Evolutionary conservation across 768 basidiomycete genomes (phyloP).

Genomic region (Lanmaoa pseudosensibilis): DNA sequence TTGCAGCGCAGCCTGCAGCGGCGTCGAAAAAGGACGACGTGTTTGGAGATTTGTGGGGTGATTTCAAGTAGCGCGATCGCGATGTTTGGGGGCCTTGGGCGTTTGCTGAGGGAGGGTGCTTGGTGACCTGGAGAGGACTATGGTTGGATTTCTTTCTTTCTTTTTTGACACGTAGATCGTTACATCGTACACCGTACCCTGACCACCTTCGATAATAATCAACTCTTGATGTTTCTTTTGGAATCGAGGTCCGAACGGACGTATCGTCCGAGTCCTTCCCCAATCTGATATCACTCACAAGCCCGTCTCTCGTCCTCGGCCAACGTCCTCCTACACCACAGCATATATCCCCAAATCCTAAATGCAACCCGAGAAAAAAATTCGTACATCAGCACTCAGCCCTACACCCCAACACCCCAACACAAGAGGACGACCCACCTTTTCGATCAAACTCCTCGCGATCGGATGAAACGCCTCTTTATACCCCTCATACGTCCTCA

Average conservation of each 20-base stretch:
- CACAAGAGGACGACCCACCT: conserved; percentile 58
- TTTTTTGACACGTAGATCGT: background rate
- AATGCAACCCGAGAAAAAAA: background rate
- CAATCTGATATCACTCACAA: background rate
- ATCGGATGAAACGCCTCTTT: conserved; percentile 73
- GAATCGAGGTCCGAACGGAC: background rate
- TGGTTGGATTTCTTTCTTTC: background rate
- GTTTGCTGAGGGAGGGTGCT: background rate
- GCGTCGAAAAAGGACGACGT: conserved; percentile 69
- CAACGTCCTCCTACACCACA: background rate
- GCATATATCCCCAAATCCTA: background rate
- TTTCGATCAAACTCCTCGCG: conserved; percentile 71
- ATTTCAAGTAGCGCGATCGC: conserved; percentile 55
- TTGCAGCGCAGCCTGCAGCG: conserved; percentile 29
- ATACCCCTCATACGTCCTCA: conserved; percentile 45
- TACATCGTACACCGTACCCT: background rate
- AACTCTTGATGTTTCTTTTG: background rate
- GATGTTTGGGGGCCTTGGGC: background rate
- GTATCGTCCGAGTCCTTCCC: too few relatives aligned
- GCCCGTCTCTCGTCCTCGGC: background rate
- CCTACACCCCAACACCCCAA: background rate
- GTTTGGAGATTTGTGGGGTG: conserved; percentile 84
- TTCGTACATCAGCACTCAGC: background rate
- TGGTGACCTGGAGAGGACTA: background rate
- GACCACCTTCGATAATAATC: background rate